phyloP scores from a whole-genome alignment of 768 basidiomycete genomes.

The Pleurotus eryngii region DNA sequence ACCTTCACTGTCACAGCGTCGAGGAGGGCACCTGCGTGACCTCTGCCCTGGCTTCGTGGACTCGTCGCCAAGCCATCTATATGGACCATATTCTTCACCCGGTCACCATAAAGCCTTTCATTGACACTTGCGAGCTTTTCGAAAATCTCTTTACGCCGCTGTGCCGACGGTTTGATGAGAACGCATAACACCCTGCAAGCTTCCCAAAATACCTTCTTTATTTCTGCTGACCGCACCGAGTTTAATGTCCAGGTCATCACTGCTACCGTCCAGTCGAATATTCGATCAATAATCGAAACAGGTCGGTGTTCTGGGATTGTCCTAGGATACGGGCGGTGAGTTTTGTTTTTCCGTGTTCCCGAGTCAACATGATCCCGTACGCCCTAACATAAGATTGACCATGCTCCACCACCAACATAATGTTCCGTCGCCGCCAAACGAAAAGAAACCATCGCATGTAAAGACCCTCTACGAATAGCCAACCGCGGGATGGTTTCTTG shows the following conservation, averaged over 20 bases:
- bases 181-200: not conserved
- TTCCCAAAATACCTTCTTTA: not conserved
- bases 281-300: not conserved
- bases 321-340: not conserved
- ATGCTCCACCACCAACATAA: not conserved
- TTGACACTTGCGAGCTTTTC: constrained; percentile 19
- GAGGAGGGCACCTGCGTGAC: constrained; percentile 28
- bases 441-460: too few species aligned
- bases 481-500: too few species aligned
- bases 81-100: constrained; percentile 27
- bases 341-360: not conserved
- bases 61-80: constrained; percentile 25
- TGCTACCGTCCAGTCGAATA: not conserved
- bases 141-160: constrained; percentile 18
- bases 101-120: constrained; percentile 18
- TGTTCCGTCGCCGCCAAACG: not conserved
- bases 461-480: too few species aligned
- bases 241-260: not conserved
- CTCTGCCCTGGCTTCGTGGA: constrained; percentile 22
- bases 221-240: not conserved
- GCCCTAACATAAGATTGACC: not conserved
- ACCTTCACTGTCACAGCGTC: constrained; percentile 22
- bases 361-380: not conserved
- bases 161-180: not conserved
- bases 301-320: not conserved